A percentile compares a stretch with the other conserved stretches of the same genome.
Evolutionary conservation across 345 rosid species (phyloP).

Genomic region (Tarenaya hassleriana): DNA sequence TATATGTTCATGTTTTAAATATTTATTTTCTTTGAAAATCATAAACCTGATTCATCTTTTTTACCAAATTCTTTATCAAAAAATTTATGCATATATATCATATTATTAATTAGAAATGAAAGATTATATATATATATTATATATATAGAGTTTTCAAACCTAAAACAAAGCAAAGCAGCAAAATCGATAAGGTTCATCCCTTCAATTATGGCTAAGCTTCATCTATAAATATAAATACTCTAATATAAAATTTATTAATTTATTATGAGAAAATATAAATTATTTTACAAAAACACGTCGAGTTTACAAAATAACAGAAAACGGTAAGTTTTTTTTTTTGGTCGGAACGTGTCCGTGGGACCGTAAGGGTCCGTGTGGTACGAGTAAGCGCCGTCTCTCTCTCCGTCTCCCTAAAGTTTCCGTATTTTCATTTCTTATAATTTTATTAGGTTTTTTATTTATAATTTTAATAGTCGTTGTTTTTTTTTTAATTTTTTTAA

Average conservation of each 20-base stretch:
- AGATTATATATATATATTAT: too few species aligned
- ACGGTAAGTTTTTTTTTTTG: not conserved
- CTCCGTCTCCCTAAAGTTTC: not conserved
- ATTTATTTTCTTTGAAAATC: too few species aligned
- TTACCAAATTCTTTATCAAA: too few species aligned
- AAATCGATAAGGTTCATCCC: conserved; percentile 24
- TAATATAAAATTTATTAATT: not conserved
- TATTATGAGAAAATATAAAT: not conserved
- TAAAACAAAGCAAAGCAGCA: not conserved
- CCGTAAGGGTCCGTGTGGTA: conserved; percentile 12
- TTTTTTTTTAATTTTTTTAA: too few species aligned
- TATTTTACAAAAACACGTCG: not conserved
- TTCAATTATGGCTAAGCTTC: conserved; percentile 19
- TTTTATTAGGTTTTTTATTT: not conserved
- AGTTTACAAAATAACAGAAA: not conserved
- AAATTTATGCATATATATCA: too few species aligned
- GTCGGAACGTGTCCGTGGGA: conserved; percentile 17
- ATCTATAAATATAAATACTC: conserved; percentile 11
- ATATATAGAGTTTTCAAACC: too few species aligned
- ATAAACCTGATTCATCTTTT: too few species aligned
- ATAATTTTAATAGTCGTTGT: too few species aligned
- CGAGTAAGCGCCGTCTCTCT: conserved; percentile 20
- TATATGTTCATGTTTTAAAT: too few species aligned
- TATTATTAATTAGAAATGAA: too few species aligned
- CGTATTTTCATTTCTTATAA: too few species aligned